A percentile compares a stretch with the other conserved stretches of the same genome.
Conservation (phyloP, 192 early-diverging fungal species). For the Anaeromyces robustus region DNA sequence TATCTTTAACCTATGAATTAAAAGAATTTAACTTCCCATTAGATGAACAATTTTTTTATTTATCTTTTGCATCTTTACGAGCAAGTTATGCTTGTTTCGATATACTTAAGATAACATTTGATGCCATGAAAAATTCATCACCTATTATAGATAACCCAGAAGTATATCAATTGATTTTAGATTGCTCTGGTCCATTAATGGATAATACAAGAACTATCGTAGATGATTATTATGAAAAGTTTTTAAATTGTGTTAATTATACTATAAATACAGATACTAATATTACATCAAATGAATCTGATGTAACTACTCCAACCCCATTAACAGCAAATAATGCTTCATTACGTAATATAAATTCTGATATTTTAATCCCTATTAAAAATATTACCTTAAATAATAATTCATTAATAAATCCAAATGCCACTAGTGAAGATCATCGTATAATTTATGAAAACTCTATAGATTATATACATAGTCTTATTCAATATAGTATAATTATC, state of each 20-base stretch:
- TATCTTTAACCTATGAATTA: background rate
- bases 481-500: too few relatives aligned
- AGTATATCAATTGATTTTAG: background rate
- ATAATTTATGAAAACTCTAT: too few relatives aligned
- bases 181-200: background rate
- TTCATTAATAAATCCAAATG: too few relatives aligned
- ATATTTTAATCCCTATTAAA: too few relatives aligned
- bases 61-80: background rate
- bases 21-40: background rate
- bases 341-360: too few relatives aligned
- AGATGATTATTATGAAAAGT: background rate
- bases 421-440: too few relatives aligned
- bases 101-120: background rate
- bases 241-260: background rate
- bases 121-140: background rate
- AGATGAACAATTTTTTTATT: background rate
- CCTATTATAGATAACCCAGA: background rate
- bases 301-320: too few relatives aligned
- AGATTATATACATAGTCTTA: too few relatives aligned
- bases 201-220: background rate
- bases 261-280: background rate
- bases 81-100: background rate
- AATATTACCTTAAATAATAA: too few relatives aligned
- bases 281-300: background rate
- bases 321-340: too few relatives aligned